phyloP scores from a whole-genome alignment of 495 filamentous ascomycete genomes.

The Patellaria atrata region DNA sequence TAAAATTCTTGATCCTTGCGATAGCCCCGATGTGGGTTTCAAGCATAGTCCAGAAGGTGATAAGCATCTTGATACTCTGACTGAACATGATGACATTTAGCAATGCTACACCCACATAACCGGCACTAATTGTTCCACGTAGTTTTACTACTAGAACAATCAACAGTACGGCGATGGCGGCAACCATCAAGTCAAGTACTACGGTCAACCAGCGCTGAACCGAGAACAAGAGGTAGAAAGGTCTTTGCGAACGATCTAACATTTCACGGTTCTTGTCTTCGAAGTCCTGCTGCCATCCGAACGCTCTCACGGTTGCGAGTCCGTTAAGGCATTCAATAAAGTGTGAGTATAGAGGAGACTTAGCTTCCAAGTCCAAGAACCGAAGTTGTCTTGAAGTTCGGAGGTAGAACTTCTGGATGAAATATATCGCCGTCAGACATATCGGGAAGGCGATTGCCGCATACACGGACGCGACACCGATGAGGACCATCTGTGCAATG shows the following conservation, averaged over 20 bases:
- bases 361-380: constrained; percentile 23
- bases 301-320: constrained; percentile 39
- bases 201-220: constrained; percentile 31
- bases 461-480: constrained; percentile 35
- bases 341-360: constrained; percentile 24
- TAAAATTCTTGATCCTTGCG: constrained; percentile 43
- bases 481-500: constrained; percentile 37
- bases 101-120: constrained; percentile 42
- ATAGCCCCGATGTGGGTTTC: constrained; percentile 45
- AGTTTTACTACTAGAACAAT: constrained; percentile 15
- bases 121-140: constrained; percentile 29
- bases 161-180: constrained; percentile 16
- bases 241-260: constrained; percentile 44
- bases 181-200: constrained; percentile 20
- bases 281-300: constrained; percentile 38
- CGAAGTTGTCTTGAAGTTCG: constrained; percentile 24
- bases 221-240: constrained; percentile 43
- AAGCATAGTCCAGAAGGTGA: constrained; percentile 43
- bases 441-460: constrained; percentile 38
- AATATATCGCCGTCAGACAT: constrained; percentile 22
- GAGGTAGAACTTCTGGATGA: constrained; percentile 22
- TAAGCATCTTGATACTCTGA: constrained; percentile 35
- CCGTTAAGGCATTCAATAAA: constrained; percentile 31
- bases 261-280: constrained; percentile 26
- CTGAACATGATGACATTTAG: constrained; percentile 43